Percentiles rank a stretch among this genome's conserved stretches.
These are phyloP conservation scores for Suillus clintonianus DNA, from an alignment of 768 basidiomycete species.

Conservation along the genomic window DNA sequence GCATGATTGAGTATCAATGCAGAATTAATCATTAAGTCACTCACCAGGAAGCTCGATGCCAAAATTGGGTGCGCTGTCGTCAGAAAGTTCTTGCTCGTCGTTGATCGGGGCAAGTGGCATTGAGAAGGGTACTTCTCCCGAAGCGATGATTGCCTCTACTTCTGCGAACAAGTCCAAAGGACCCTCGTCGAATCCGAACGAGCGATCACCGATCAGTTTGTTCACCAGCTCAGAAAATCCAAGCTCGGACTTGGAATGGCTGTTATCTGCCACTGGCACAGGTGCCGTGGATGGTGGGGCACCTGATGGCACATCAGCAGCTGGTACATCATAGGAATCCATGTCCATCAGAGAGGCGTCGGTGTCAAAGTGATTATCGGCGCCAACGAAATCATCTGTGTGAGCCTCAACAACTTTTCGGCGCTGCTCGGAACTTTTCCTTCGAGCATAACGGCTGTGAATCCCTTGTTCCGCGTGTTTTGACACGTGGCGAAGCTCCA, in stretches of 20 bases:
- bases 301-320: no score
- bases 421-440: neutral
- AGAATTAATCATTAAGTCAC: neutral
- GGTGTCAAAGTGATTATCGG: neutral
- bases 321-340: neutral
- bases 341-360: neutral
- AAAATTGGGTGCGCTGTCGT: neutral
- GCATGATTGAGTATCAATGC: neutral
- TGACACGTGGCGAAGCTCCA: constrained; percentile 1
- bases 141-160: neutral
- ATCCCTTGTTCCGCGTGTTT: neutral
- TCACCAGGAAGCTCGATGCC: neutral
- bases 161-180: neutral
- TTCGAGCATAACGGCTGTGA: neutral
- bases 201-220: neutral
- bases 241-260: neutral
- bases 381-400: neutral
- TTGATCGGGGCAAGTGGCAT: neutral
- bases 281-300: neutral
- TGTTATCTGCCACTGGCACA: neutral
- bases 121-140: neutral
- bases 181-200: neutral
- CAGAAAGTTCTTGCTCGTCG: neutral
- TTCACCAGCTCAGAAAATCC: neutral
- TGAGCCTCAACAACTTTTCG: neutral